These are phyloP conservation scores for Sclerotiophoma versabilis DNA, from an alignment of 2,329 filamentous ascomycete genomes.

Conservation along the genomic window DNA sequence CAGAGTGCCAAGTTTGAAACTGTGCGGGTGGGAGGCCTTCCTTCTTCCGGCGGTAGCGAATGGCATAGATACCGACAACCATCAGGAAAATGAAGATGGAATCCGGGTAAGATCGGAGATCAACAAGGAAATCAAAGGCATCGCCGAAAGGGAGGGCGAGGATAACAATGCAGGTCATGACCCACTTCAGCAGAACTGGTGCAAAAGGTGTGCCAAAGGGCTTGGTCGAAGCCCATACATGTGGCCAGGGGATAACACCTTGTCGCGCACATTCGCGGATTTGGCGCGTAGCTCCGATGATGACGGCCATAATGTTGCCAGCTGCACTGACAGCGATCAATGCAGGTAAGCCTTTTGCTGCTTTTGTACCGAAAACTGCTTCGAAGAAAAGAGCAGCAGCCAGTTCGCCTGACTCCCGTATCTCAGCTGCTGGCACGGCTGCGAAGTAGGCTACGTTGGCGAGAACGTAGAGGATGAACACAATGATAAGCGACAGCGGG, in stretches of 20 bases:
- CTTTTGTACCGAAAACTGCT: slow-evolving; percentile 64
- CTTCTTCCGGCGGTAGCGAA: slow-evolving; percentile 35
- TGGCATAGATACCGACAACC: slow-evolving; percentile 34
- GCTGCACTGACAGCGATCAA: slow-evolving; percentile 37
- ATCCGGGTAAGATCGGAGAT: slow-evolving; percentile 38
- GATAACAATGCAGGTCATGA: slow-evolving; percentile 37
- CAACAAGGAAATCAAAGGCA: slow-evolving; percentile 69
- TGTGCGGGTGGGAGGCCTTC: slow-evolving; percentile 31
- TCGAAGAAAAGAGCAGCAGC: slow-evolving; percentile 67
- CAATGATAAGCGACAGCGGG: slow-evolving; percentile 58
- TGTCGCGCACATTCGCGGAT: slow-evolving; percentile 42
- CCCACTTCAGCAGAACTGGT: slow-evolving; percentile 56
- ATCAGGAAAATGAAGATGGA: slow-evolving; percentile 36
- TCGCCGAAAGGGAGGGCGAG: slow-evolving; percentile 64
- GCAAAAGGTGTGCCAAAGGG: slow-evolving; percentile 70
- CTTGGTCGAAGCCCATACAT: slow-evolving; percentile 68
- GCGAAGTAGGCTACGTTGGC: slow-evolving; percentile 38
- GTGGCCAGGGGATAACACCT: slow-evolving; percentile 38
- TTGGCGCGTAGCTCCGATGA: slow-evolving; percentile 38
- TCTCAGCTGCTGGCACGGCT: slow-evolving; percentile 53
- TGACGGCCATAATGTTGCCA: slow-evolving; percentile 41
- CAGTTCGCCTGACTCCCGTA: slow-evolving; percentile 61
- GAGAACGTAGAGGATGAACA: slow-evolving; percentile 50
- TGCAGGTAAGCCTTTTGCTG: slow-evolving; percentile 62
- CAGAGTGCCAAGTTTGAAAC: slow-evolving; percentile 35